These are phyloP conservation scores for Tetracladium maxilliforme DNA, from an alignment of 2,329 filamentous ascomycete species.

Conservation along the genomic window DNA sequence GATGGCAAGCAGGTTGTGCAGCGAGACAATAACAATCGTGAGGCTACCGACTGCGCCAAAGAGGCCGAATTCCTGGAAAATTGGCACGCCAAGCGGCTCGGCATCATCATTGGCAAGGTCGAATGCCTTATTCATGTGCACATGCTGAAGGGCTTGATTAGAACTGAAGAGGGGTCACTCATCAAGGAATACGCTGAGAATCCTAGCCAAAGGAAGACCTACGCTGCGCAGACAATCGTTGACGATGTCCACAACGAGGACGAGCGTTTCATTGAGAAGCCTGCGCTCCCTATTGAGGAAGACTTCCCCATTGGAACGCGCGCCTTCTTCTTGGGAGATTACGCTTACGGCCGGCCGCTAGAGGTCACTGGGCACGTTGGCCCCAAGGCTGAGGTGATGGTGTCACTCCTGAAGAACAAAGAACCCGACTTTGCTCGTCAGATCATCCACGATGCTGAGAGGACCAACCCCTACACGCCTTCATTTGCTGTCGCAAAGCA, in stretches of 20 bases:
- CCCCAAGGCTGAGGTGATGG: constrained; percentile 63
- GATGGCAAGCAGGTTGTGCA: constrained; percentile 48
- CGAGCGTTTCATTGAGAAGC: constrained; percentile 80
- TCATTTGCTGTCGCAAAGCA: constrained; percentile 80
- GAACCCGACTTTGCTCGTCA: constrained; percentile 71
- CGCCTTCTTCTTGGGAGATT: constrained; percentile 90
- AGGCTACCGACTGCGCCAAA: constrained; percentile 72
- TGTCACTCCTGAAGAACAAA: constrained; percentile 56
- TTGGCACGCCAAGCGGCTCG: constrained; percentile 81
- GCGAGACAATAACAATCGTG: constrained; percentile 56
- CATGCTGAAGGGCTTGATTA: constrained; percentile 80
- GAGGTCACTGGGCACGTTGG: constrained; percentile 61
- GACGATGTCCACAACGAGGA: constrained; percentile 85
- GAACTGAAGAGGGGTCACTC: constrained; percentile 80
- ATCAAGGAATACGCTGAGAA: constrained; percentile 87
- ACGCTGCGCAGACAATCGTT: constrained; percentile 82
- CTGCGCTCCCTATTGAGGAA: constrained; percentile 75
- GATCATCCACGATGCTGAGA: constrained; percentile 58
- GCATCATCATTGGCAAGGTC: constrained; percentile 71
- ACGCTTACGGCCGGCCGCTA: constrained; percentile 81
- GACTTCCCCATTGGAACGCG: constrained; percentile 76
- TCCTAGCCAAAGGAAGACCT: constrained; percentile 73
- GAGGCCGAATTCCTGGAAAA: constrained; percentile 75
- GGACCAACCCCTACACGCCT: constrained; percentile 61
- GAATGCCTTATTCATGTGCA: constrained; percentile 87